phyloP scores from a whole-genome alignment of 1,284 basidiomycete genomes.

The Cryptococcus hybrid region DNA sequence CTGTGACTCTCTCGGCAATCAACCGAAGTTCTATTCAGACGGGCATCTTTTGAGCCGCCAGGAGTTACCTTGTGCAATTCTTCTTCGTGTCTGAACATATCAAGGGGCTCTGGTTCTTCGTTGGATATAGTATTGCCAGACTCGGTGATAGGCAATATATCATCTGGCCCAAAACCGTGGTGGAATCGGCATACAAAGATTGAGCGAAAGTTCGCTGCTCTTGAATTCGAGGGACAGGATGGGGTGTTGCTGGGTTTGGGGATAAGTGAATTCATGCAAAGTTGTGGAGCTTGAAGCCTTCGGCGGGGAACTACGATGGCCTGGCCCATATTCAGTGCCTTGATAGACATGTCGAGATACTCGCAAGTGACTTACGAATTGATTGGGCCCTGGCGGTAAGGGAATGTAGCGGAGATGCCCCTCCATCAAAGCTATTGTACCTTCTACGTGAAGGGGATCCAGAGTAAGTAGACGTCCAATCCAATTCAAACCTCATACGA shows the following conservation, averaged over 20 bases:
- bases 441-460: constrained; percentile 10
- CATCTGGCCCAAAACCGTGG: constrained; percentile 13
- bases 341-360: not conserved
- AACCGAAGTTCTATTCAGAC: too few species aligned
- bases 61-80: too few species aligned
- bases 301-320: constrained; percentile 19
- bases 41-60: too few species aligned
- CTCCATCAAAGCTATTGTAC: constrained; percentile 14
- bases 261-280: not conserved
- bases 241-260: constrained; percentile 22
- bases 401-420: not conserved
- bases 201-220: constrained; percentile 4
- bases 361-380: not conserved
- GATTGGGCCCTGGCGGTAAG: not conserved
- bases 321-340: constrained; percentile 1
- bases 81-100: constrained; percentile 8
- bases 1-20: too few species aligned
- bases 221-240: constrained; percentile 21
- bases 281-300: not conserved
- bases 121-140: not conserved
- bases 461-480: constrained; percentile 5
- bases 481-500: constrained; percentile 18
- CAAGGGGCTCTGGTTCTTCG: constrained; percentile 16
- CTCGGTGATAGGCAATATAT: constrained; percentile 9
- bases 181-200: constrained; percentile 10